phyloP scores from a whole-genome alignment of 495 filamentous ascomycete species.

The Aspergillus avenaceus region DNA sequence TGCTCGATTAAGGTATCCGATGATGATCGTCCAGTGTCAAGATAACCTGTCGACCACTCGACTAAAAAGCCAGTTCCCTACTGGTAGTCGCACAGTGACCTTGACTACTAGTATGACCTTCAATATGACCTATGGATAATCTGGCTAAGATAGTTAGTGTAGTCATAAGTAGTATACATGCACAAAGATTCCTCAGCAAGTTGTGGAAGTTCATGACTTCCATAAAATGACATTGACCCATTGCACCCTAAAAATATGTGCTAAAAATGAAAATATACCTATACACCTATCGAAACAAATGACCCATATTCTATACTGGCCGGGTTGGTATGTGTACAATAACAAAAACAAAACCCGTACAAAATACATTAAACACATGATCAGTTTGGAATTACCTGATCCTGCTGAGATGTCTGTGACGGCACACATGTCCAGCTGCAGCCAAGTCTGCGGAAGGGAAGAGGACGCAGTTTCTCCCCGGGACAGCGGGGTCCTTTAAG shows the following conservation, averaged over 20 bases:
- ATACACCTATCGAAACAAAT: neutral
- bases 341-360: neutral
- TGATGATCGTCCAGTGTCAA: no score
- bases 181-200: no score
- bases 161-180: no score
- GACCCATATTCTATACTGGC: neutral
- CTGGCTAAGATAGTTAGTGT: no score
- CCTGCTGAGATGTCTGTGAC: neutral
- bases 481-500: conserved; percentile 34
- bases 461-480: conserved; percentile 34
- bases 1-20: no score
- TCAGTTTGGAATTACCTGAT: neutral
- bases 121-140: no score
- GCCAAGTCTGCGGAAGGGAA: conserved; percentile 60
- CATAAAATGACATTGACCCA: neutral
- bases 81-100: no score
- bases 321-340: neutral
- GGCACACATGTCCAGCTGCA: conserved; percentile 67
- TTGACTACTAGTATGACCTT: no score
- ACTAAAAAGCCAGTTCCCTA: no score
- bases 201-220: no score
- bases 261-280: neutral
- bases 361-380: neutral
- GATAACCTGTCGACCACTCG: no score
- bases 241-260: neutral